These are phyloP conservation scores for Juglanconis sp. DNA, from an alignment of 2,329 filamentous ascomycete genomes.

Conservation along the genomic window DNA sequence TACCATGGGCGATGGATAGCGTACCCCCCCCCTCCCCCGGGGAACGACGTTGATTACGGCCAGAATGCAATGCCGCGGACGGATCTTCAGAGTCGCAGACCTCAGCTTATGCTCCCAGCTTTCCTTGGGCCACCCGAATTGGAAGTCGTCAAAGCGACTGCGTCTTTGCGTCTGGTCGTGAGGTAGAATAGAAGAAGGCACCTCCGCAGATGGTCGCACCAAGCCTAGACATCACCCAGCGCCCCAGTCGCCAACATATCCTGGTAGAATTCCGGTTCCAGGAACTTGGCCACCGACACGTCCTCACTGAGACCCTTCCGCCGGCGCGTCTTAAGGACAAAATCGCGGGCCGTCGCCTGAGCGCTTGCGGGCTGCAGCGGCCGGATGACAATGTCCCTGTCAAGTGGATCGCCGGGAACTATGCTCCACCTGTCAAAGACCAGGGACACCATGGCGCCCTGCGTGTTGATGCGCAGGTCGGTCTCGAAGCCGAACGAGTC, in stretches of 20 bases:
- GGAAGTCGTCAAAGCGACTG: not conserved
- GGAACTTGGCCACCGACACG: slow-evolving; percentile 90
- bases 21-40: too few relatives aligned
- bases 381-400: slow-evolving; percentile 76
- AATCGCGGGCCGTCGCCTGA: slow-evolving; percentile 89
- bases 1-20: too few relatives aligned
- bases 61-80: too few relatives aligned
- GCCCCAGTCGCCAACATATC: slow-evolving; percentile 85
- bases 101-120: too few relatives aligned
- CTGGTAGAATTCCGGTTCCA: slow-evolving; percentile 91
- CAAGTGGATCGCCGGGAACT: slow-evolving; percentile 91
- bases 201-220: not conserved
- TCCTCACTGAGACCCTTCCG: slow-evolving; percentile 95
- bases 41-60: too few relatives aligned
- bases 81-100: too few relatives aligned
- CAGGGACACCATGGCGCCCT: slow-evolving; percentile 85
- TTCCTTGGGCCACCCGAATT: not conserved
- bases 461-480: slow-evolving; percentile 91
- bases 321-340: slow-evolving; percentile 91
- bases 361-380: slow-evolving; percentile 84
- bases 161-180: not conserved
- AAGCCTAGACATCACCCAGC: slow-evolving; percentile 52
- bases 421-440: slow-evolving; percentile 97
- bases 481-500: slow-evolving; percentile 98
- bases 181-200: not conserved